Conservation (phyloP, 176 grass and related monocot species). For the Zoysia japonica region DNA sequence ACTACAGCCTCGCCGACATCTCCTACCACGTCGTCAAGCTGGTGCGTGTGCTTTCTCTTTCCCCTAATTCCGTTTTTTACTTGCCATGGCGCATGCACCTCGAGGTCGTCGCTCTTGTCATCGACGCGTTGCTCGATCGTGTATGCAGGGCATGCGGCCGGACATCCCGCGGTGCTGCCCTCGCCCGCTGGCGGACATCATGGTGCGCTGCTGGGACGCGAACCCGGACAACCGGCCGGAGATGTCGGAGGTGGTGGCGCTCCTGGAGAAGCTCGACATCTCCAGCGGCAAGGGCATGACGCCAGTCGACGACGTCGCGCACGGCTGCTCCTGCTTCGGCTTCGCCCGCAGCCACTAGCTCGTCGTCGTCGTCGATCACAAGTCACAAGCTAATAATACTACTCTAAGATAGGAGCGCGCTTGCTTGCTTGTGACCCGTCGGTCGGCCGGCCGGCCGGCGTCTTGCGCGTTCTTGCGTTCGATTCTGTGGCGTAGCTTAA, state of each 20-base stretch:
- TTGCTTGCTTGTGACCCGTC: not conserved
- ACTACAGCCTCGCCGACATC: constrained; percentile 68
- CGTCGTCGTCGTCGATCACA: not conserved
- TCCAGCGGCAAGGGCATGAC: constrained; percentile 62
- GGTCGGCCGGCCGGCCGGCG: not conserved
- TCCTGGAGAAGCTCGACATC: constrained; percentile 69
- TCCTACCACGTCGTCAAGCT: constrained; percentile 76
- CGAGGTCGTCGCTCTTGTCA: not conserved
- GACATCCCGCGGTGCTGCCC: constrained; percentile 82
- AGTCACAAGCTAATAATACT: constrained; percentile 4
- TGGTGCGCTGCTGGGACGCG: constrained; percentile 75
- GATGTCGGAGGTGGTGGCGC: constrained; percentile 77
- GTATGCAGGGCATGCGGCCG: constrained; percentile 62
- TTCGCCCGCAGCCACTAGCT: constrained; percentile 17
- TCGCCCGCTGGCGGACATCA: constrained; percentile 57
- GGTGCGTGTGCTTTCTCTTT: not conserved
- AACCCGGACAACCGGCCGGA: constrained; percentile 75
- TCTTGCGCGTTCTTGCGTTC: no score
- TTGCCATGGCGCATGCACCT: no score
- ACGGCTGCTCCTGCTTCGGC: constrained; percentile 61
- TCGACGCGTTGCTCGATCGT: no score
- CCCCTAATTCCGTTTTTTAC: not conserved
- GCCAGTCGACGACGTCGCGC: constrained; percentile 24
- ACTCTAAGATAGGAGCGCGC: not conserved
- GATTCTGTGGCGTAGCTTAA: not conserved